Base-by-base conservation (phyloP, 257 asterid species). In the Ocimum tenuiflorum region DNA sequence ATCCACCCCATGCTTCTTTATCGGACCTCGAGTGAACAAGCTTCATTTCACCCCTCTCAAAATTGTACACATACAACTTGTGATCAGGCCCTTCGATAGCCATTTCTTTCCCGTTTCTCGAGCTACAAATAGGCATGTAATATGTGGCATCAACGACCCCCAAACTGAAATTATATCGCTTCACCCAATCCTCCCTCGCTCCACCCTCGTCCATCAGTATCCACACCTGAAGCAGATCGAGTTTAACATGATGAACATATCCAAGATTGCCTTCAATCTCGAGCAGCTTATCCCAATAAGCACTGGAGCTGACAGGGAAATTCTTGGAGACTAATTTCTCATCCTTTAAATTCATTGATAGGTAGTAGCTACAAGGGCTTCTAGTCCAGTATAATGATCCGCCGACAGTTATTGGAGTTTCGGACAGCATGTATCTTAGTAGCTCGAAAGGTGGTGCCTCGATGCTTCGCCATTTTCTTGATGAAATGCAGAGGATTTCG, bases 261-360 rank as follows among this genome's bases (percentile, higher is more conserved):
- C 81, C 80, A 23, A 76, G 74, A 27, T 8, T 49, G 17, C 77
- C 81, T 1, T 73, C 78, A 1, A 79, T 58, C 54, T 76, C 79
- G 8, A 76, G 12, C 4, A 76, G 53, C 8, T 77, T 31, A 7
- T 69, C 77, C n/a, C 57, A 42, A 7, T 42, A 50, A 8, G 14
- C 3, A 2, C 49, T 65, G 31, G 75, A 29, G 13, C 29, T 14
- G 46, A 56, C 62, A 4, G 81, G 81, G 48, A 79, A 42, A 17
- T 72, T 65, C 64, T 29, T 70, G 48, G 61, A 17, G 11, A 45
- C 4, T 29, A 79, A 70, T 39, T 66, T 73, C 65, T 70, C 75
- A 10, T 69, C 60, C 3, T 69, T 23, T 55, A 60, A 43, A 60
- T 54, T 56, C 51, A 79, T 6, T 6, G 75, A 54, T 14, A 79